These are phyloP conservation scores for Saccharomycopsis microspora DNA, from an alignment of 805 yeast species.

Conservation along the genomic window DNA sequence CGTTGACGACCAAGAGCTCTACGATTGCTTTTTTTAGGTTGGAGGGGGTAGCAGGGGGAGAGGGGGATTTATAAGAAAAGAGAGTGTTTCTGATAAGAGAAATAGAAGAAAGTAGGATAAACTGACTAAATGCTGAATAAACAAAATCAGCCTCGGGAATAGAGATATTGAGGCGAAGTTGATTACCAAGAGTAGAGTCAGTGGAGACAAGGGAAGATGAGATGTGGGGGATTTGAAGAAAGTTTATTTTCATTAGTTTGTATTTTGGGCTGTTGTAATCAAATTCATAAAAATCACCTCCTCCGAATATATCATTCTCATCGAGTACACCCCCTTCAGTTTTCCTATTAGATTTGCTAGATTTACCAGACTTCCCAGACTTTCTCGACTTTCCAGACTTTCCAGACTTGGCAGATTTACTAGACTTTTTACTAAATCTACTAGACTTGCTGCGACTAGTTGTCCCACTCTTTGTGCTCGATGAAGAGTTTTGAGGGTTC, in stretches of 20 bases:
- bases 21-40: conserved; percentile 6
- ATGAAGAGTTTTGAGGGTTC: too few species aligned
- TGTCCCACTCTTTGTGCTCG: too few species aligned
- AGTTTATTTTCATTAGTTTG: conserved; percentile 22
- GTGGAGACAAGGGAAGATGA: background rate
- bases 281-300: too few species aligned
- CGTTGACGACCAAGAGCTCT: conserved; percentile 19
- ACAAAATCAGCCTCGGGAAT: conserved; percentile 23
- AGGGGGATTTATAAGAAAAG: conserved; percentile 14
- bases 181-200: background rate
- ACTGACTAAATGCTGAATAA: conserved; percentile 32
- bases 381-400: too few species aligned
- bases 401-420: too few species aligned
- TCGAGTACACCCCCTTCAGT: too few species aligned
- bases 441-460: too few species aligned
- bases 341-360: too few species aligned
- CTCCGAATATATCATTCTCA: too few species aligned
- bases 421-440: too few species aligned
- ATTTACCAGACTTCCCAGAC: too few species aligned
- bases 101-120: conserved; percentile 32
- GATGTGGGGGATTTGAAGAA: conserved; percentile 22
- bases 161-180: conserved; percentile 14
- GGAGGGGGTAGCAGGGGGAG: too few species aligned
- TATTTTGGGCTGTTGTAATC: background rate
- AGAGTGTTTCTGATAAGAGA: conserved; percentile 34